phyloP scores from a whole-genome alignment of 352 stramenopile species.

The Blastocystis sp. region DNA sequence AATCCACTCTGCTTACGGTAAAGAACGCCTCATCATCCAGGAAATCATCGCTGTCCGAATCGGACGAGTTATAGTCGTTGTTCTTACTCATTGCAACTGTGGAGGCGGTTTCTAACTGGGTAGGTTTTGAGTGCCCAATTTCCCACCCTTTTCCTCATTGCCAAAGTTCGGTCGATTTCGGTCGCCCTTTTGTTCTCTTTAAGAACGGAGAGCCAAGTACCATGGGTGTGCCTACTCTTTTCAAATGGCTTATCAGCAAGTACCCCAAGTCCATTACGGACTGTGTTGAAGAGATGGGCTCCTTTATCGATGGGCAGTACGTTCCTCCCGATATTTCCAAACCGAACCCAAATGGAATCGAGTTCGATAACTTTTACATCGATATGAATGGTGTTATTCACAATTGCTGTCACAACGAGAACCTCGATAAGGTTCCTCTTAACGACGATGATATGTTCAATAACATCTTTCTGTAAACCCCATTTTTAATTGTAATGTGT shows the following conservation, averaged over 20 bases:
- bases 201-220: not conserved
- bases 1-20: not conserved
- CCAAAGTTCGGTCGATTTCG: no score
- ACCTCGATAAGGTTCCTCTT: conserved; percentile 77
- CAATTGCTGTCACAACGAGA: conserved; percentile 93
- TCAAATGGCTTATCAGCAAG: conserved; percentile 96
- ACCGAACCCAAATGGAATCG: conserved; percentile 87
- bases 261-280: conserved; percentile 96
- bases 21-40: conserved; percentile 52
- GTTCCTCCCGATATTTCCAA: conserved; percentile 78
- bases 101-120: no score
- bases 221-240: conserved; percentile 98
- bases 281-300: conserved; percentile 76
- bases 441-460: conserved; percentile 97
- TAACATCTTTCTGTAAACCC: conserved; percentile 82
- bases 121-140: no score
- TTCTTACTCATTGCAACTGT: conserved; percentile 20
- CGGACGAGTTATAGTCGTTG: not conserved
- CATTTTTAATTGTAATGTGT: conserved; percentile 69
- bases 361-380: conserved; percentile 97
- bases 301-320: conserved; percentile 78
- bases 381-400: conserved; percentile 99
- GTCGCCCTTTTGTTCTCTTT: no score
- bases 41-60: conserved; percentile 41
- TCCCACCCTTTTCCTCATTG: no score